A percentile compares a stretch with the other conserved stretches of the same genome.
These are phyloP conservation scores for Antitrichia curtipendula DNA, from an alignment of 225 moss, liverwort and hornwort genomes.

Conservation along the genomic window DNA sequence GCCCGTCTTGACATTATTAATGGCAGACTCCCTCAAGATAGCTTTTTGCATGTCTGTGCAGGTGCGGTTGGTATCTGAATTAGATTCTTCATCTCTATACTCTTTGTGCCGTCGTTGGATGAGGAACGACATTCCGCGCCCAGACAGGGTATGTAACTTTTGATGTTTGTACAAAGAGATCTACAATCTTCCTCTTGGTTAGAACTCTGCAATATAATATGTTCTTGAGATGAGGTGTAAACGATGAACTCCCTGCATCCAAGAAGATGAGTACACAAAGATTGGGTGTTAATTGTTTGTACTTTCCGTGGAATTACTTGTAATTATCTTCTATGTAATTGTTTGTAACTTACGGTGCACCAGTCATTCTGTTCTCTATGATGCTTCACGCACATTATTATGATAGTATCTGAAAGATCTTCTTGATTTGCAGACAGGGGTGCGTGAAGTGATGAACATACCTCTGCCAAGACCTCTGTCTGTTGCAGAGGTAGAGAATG, in stretches of 20 bases:
- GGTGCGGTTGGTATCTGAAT: slow-evolving; percentile 74
- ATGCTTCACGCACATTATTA: background rate
- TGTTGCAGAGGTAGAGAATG: slow-evolving; percentile 35
- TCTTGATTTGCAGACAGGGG: slow-evolving; percentile 39
- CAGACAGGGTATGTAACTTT: slow-evolving; percentile 57
- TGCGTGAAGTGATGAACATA: slow-evolving; percentile 51
- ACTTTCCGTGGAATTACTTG: background rate
- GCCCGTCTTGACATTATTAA: background rate
- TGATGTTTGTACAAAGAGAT: background rate
- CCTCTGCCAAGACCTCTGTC: slow-evolving; percentile 62
- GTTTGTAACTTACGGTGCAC: background rate
- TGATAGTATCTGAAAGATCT: background rate
- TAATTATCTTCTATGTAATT: background rate
- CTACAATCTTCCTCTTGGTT: background rate
- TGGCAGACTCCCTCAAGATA: background rate
- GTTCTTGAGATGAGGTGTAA: background rate
- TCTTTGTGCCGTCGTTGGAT: slow-evolving; percentile 93
- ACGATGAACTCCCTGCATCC: background rate
- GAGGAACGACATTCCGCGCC: slow-evolving; percentile 60
- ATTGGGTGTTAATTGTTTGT: background rate
- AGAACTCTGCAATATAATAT: background rate
- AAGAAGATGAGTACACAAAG: background rate
- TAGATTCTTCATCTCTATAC: slow-evolving; percentile 67
- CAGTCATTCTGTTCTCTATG: background rate
- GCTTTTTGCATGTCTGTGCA: slow-evolving; percentile 7